Evolutionary conservation across 805 yeast genomes (phyloP).

Genomic region (Zygosaccharomyces rouxii): DNA sequence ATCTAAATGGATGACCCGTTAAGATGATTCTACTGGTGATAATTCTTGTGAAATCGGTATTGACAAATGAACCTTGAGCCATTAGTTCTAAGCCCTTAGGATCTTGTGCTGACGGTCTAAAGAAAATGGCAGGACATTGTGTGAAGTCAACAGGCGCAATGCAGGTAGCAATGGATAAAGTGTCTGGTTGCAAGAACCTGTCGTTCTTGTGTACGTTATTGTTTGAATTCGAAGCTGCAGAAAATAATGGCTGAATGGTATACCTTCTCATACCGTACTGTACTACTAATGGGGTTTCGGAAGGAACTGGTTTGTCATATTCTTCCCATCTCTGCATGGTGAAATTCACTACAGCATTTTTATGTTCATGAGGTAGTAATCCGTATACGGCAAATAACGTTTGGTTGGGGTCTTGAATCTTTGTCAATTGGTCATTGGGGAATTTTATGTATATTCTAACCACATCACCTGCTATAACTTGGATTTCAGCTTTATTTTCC

Average conservation of each 20-base stretch:
- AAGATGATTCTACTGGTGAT: slow-evolving; percentile 82
- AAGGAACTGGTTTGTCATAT: slow-evolving; percentile 75
- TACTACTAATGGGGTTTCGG: slow-evolving; percentile 74
- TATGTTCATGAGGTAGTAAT: slow-evolving; percentile 79
- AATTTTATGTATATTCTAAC: slow-evolving; percentile 58
- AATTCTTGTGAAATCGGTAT: slow-evolving; percentile 78
- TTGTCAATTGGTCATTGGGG: slow-evolving; percentile 45
- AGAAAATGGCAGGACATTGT: slow-evolving; percentile 78
- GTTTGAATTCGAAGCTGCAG: slow-evolving; percentile 67
- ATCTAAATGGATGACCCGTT: slow-evolving; percentile 93
- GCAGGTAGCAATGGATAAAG: slow-evolving; percentile 72
- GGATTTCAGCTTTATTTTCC: slow-evolving; percentile 45
- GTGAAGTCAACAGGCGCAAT: slow-evolving; percentile 84
- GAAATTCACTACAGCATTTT: slow-evolving; percentile 76
- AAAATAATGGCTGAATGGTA: slow-evolving; percentile 75
- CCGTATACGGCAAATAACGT: slow-evolving; percentile 65
- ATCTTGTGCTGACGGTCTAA: slow-evolving; percentile 53
- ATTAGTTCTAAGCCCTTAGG: slow-evolving; percentile 54
- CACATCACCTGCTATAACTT: slow-evolving; percentile 58
- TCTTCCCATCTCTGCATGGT: slow-evolving; percentile 87
- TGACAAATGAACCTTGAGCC: slow-evolving; percentile 87
- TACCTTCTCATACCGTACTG: slow-evolving; percentile 94
- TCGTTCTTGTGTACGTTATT: slow-evolving; percentile 87
- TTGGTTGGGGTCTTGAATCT: slow-evolving; percentile 40
- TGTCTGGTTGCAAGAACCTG: slow-evolving; percentile 76